A percentile compares a stretch with the other conserved stretches of the same genome.
Conservation (phyloP, 176 grass and related monocot species). For the Oryza meyeriana region DNA sequence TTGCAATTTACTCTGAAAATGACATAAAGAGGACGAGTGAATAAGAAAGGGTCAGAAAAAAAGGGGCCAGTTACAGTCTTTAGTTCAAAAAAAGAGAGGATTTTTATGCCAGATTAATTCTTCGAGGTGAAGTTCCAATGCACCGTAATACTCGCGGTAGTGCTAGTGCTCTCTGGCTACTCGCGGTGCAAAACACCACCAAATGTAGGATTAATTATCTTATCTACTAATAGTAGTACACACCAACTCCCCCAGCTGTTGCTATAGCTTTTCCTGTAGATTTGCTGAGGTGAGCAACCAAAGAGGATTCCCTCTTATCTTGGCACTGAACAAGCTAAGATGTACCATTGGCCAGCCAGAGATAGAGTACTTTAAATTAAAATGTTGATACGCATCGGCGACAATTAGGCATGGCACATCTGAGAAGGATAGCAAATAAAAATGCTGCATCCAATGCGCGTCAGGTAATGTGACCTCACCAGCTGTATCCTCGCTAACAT, state of each 20-base stretch:
- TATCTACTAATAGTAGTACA: not conserved
- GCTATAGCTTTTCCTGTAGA: conserved; percentile 9
- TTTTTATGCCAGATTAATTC: not conserved
- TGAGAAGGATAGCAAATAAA: not conserved
- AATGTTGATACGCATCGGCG: not conserved
- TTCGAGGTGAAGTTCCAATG: not conserved
- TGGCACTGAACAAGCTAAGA: not conserved
- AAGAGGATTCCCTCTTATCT: conserved; percentile 48
- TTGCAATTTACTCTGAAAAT: not conserved
- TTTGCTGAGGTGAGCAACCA: not conserved
- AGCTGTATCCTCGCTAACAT: conserved; percentile 17
- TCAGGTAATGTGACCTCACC: conserved; percentile 12
- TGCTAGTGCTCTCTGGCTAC: not conserved
- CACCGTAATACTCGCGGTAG: not conserved
- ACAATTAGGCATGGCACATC: not conserved
- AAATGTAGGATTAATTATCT: conserved; percentile 16
- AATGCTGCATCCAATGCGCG: conserved; percentile 13
- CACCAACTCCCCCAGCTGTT: not conserved
- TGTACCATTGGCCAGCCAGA: conserved; percentile 3
- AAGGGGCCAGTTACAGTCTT: not conserved
- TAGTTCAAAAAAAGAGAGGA: not conserved
- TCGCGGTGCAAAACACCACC: not conserved
- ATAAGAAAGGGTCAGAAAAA: not conserved
- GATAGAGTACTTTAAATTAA: conserved; percentile 30
- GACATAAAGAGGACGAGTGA: not conserved